These are phyloP conservation scores for Prunus kanzakura DNA, from an alignment of 306 rosid species.

Conservation along the genomic window DNA sequence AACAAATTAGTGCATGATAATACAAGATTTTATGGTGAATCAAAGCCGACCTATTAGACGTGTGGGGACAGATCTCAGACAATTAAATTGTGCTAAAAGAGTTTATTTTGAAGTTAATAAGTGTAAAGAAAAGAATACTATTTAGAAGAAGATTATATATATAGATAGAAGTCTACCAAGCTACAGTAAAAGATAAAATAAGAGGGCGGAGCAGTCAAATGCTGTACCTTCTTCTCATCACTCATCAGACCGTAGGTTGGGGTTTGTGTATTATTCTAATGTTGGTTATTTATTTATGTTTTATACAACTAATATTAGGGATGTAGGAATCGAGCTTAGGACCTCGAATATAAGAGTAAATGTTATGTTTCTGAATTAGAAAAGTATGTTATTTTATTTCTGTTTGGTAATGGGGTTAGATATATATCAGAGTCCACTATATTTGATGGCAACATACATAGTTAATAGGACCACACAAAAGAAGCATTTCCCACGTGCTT, in stretches of 20 bases:
- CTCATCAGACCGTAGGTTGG: not conserved
- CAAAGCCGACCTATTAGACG: slow-evolving; percentile 4
- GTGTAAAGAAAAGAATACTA: no score
- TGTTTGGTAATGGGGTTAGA: not conserved
- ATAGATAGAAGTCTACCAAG: not conserved
- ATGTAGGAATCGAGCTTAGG: no score
- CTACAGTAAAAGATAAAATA: not conserved
- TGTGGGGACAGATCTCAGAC: not conserved
- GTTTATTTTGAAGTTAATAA: no score
- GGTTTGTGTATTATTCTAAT: not conserved
- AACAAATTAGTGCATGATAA: not conserved
- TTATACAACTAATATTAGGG: no score
- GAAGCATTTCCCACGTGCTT: not conserved
- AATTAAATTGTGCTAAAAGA: no score
- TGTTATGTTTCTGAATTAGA: not conserved
- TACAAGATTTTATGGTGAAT: not conserved
- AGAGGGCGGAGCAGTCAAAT: slow-evolving; percentile 8
- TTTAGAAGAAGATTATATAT: no score
- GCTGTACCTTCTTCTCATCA: not conserved
- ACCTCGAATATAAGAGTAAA: no score
- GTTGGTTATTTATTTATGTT: not conserved
- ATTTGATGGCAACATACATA: not conserved
- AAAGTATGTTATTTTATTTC: not conserved
- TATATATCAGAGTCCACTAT: not conserved
- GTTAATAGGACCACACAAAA: not conserved